phyloP scores from a whole-genome alignment of 176 grass and related monocot genomes.

The Saccharum spontaneum region DNA sequence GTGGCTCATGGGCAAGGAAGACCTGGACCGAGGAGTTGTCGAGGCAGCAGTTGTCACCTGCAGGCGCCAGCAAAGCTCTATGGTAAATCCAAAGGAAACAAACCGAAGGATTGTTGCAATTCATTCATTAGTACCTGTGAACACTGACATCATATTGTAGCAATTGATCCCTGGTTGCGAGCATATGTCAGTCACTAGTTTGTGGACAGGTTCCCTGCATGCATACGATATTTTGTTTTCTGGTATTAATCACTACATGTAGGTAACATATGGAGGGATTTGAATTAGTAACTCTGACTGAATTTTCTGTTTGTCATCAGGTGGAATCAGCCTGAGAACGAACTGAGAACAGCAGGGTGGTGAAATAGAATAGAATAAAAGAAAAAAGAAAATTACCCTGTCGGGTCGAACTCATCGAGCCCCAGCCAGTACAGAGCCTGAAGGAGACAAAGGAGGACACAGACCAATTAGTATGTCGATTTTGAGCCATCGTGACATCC shows the following conservation, averaged over 20 bases:
- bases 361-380: not conserved
- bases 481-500: too few species aligned
- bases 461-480: not conserved
- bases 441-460: not conserved
- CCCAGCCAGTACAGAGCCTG: constrained; percentile 51
- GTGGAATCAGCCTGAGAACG: not conserved
- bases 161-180: constrained; percentile 47
- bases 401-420: constrained; percentile 41
- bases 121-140: constrained; percentile 42
- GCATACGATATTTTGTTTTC: not conserved
- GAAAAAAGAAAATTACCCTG: not conserved
- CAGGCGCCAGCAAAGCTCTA: not conserved
- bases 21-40: constrained; percentile 41
- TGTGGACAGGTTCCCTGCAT: constrained; percentile 34
- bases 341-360: not conserved
- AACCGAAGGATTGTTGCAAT: not conserved
- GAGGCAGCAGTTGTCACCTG: constrained; percentile 67
- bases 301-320: not conserved
- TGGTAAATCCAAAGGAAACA: not conserved
- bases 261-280: not conserved
- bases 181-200: constrained; percentile 43
- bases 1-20: constrained; percentile 56
- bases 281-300: too few species aligned
- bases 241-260: not conserved
- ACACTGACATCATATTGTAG: constrained; percentile 37